Conservation (phyloP, 495 filamentous ascomycete genomes). For the Cetradonia linearis region DNA sequence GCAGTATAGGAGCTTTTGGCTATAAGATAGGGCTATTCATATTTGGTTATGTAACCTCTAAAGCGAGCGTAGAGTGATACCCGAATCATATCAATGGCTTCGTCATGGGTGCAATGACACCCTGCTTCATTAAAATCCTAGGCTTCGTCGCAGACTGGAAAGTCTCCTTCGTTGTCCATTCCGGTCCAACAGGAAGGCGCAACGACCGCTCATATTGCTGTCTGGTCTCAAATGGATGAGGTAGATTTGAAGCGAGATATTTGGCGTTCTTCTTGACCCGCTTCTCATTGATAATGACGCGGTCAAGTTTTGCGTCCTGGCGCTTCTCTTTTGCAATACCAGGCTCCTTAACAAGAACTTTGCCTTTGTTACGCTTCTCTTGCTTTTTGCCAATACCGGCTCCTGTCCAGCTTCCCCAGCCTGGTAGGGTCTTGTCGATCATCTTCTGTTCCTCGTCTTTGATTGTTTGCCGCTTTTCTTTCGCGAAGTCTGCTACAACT, state of each 20-base stretch:
- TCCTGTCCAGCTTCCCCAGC: constrained; percentile 88
- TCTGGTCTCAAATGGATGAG: constrained; percentile 75
- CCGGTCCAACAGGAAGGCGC: constrained; percentile 77
- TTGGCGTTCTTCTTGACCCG: constrained; percentile 83
- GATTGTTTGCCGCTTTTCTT: constrained; percentile 64
- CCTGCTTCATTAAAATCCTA: constrained; percentile 82
- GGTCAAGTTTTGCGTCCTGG: constrained; percentile 69
- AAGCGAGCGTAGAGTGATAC: no score
- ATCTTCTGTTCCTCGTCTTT: constrained; percentile 79
- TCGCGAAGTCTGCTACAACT: constrained; percentile 69
- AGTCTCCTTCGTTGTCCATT: constrained; percentile 89
- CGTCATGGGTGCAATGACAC: constrained; percentile 78
- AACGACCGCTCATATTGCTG: constrained; percentile 87
- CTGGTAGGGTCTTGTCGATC: constrained; percentile 74
- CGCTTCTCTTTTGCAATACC: constrained; percentile 70
- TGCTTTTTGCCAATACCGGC: constrained; percentile 58
- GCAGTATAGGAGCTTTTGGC: no score
- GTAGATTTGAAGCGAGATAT: constrained; percentile 72
- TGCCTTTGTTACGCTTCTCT: constrained; percentile 46
- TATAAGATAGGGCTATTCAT: background rate
- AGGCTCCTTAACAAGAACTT: constrained; percentile 56
- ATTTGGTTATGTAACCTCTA: no score
- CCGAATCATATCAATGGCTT: constrained; percentile 52
- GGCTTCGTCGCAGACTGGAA: constrained; percentile 88
- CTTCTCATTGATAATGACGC: constrained; percentile 91